Base-by-base conservation (phyloP, 768 basidiomycete genomes). In the Tylopilus intermedius region DNA sequence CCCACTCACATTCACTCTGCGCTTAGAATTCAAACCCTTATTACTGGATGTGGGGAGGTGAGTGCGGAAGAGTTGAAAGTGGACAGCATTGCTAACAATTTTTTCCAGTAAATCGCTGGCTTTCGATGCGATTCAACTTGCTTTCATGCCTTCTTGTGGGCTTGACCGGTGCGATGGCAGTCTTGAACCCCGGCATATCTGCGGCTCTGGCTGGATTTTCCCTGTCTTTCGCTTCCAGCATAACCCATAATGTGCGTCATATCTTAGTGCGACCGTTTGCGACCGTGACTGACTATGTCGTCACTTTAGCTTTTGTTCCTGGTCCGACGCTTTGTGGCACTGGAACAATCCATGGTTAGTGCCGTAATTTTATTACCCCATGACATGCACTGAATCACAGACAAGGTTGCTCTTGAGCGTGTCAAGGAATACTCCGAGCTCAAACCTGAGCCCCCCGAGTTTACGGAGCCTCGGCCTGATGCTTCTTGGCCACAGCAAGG, bases 41-140 rank as follows among this genome's bases (percentile, higher is more conserved):
- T 65, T 92, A 88, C 63, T 94, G 93, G 93, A 86, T 88, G 79
- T 93, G 88, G 90, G 88, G 83, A 72, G 83, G 84, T 88, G 65
- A 49, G 74, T 61, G 35, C 18, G 21, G 10, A 21, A 30, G 27
- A 10, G 24, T 10, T 21, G 38, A 47, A 14, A 39, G 43, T 2
- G 21, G 21, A 13, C 24, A 38, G 57, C 37, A 48, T 46, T 47
- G 21, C 47, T 60, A 51, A 57, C 39, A 5, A 39, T 26, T 29
- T 55, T 55, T 26, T 47, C 4, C 56, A 89, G 90, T 94, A 15
- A 94, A 93, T 66, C 84, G 92, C 41, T 97, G 94, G 94, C 74
- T 94, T 44, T 87, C 87, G 29, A 81, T 86, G 55, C 85, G 94
- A 9, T 94, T 94, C 78, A 88, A 93, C 62, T 64, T 94, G 26